Percentiles rank a stretch among this genome's conserved stretches.
Conservation (phyloP, 2,329 filamentous ascomycete genomes). For the Nannizzia gypsea region DNA sequence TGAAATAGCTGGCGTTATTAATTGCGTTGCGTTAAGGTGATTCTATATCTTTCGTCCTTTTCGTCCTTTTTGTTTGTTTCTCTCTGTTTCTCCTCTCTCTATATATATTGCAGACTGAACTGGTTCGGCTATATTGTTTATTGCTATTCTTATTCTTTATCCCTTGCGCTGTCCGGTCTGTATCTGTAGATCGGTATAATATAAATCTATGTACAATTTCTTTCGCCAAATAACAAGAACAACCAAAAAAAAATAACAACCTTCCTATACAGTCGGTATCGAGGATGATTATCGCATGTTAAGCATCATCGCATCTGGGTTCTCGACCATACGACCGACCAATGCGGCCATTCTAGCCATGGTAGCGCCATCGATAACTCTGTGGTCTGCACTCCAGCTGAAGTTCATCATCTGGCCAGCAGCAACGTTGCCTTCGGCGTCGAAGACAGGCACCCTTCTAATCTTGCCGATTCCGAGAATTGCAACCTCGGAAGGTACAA, state of each 20-base stretch:
- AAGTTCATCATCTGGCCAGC: constrained; percentile 75
- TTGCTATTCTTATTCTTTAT: constrained; percentile 2
- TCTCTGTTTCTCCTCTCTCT: background rate
- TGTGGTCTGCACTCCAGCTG: constrained; percentile 93
- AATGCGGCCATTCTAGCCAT: constrained; percentile 82
- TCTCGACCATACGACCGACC: constrained; percentile 66
- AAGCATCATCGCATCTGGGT: constrained; percentile 77
- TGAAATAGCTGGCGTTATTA: background rate
- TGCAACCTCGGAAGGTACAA: constrained; percentile 80
- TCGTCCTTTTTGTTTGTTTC: too few relatives aligned
- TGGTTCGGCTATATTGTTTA: background rate
- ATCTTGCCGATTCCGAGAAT: constrained; percentile 82
- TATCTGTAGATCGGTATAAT: constrained; percentile 4
- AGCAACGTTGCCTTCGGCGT: constrained; percentile 46
- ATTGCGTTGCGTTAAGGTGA: background rate
- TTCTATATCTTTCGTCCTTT: too few relatives aligned
- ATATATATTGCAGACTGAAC: background rate
- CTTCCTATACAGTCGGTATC: background rate
- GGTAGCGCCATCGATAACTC: constrained; percentile 87
- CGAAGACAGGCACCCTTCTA: constrained; percentile 69
- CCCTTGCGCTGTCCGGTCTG: background rate
- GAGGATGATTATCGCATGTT: constrained; percentile 20
- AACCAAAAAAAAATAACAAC: background rate
- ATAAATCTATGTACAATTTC: constrained; percentile 4
- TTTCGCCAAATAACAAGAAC: constrained; percentile 1